Base-by-base conservation (phyloP, 169 alveolate genomes). In the Babesia bigemina region DNA sequence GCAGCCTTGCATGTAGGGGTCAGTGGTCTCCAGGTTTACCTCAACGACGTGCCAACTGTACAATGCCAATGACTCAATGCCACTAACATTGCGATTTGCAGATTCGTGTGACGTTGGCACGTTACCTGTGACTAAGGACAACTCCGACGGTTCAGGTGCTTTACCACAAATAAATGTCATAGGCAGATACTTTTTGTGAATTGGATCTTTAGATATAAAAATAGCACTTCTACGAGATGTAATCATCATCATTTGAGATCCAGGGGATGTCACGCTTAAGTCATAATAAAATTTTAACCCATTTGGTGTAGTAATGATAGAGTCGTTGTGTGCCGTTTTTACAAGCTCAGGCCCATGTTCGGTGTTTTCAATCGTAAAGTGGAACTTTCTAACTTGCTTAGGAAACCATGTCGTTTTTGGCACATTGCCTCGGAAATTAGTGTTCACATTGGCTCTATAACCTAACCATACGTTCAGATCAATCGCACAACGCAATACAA, bases 1-100 rank as follows among this genome's bases (percentile, higher is more conserved):
- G 39, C 39, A 33, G 6, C 39, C 39, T 33, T 61, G 70, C n/a
- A 29, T 53, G n/a, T 61, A 61, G 7, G 70, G 55, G 22, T 61
- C 70, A 1, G 70, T 61, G 13, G 70, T 17, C 21, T 7, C 56
- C 22, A 42, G 24, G 12, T 0, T 28, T 3, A 61, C 16, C 10
- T 61, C 55, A 0, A 61, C 48, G 16, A 61, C 36, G 4, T 36
- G n/a, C 14, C 45, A 61, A 1, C 56, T 61, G 14, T 13, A 45
- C 6, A 2, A 6, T 33, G 39, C 39, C 39, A 6, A 33, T 2
- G 39, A 33, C 6, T 33, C 6, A 4, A 33, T 2, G 39, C 39
- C 39, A 2, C 6, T 2, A 33, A 33, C 6, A 6, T 33, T 33
- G 6, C 10, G 39, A 4, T 4, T 4, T 10, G n/a, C 4, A 10